Conservation (phyloP, 257 asterid species). For the Solanum habrochaites region DNA sequence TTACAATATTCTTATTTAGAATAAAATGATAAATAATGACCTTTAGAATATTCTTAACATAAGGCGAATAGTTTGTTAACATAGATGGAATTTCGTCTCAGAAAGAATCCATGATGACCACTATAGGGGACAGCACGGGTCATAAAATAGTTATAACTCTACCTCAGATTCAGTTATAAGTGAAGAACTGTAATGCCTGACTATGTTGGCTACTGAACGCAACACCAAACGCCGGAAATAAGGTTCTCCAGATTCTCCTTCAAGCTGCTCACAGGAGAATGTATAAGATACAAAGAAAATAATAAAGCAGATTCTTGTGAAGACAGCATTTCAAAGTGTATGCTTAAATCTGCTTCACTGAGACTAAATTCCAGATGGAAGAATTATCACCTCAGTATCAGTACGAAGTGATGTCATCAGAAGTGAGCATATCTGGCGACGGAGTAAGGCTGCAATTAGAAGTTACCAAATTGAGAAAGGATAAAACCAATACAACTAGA, state of each 20-base stretch:
- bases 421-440: constrained; percentile 85
- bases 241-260: constrained; percentile 96
- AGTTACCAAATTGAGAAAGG: constrained; percentile 22
- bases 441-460: constrained; percentile 60
- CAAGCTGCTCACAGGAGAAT: constrained; percentile 38
- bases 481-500: background rate
- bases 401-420: constrained; percentile 98
- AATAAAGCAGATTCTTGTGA: background rate
- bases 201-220: constrained; percentile 91
- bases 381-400: constrained; percentile 68
- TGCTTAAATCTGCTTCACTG: background rate
- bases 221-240: constrained; percentile 87
- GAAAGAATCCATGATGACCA: background rate
- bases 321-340: background rate
- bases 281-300: background rate
- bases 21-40: background rate
- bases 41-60: background rate
- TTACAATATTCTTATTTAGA: background rate
- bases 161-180: constrained; percentile 97
- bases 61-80: background rate
- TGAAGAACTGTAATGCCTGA: constrained; percentile 91
- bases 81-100: background rate
- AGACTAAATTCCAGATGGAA: constrained; percentile 1
- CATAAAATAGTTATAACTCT: background rate
- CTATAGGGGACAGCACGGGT: background rate